Evolutionary conservation across 2,329 filamentous ascomycete species (phyloP), one percentile per base, ranked within the genome.

Genomic region (Fusarium sp.): DNA sequence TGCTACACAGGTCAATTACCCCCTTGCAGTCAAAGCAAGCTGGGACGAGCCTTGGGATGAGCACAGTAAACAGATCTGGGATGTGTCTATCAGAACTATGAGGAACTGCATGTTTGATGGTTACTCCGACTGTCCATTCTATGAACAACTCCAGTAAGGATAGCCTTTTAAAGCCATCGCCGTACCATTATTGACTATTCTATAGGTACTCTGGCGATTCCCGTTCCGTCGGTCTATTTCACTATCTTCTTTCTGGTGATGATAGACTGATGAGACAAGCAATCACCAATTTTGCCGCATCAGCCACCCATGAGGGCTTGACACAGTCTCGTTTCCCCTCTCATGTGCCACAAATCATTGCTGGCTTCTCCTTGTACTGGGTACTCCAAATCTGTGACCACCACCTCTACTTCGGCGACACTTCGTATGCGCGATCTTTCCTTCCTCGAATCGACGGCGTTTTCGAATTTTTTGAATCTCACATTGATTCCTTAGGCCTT

Each of bases 121-220:
- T 0, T 59, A 59, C 6, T 39, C 52, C 10, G 49, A 59, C 5
- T 59, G 56, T 15, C 49, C 56, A 0, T 59, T 59, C 11, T 59
- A 59, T 3, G 49, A 59, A 1, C 56, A 59, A 38, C 56, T 59
- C 3, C 56, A 59, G 20, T 59, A 2, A 15, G 56, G 4, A 49
- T 2, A 2, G 0, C 6, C 31, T 2, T 6, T 0, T n/a, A n/a
- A 12, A 0, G 2, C 1, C 21, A 2, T n/a, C n/a, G n/a, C 2
- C 11, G 1, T 16, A 8, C 2, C 2, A 11, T 26, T 1, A 12
- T 10, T 49, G 5, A 49, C 49, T 6, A 28, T 5, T 24, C 2
- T 39, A 13, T n/a, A 31, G 16, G 5, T 18, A 21, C 46, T 59
- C 56, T 1, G 39, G 49, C 0, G 56, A 59, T 12, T 52, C 52